These are phyloP conservation scores for Porphyrellus cyaneotinctus DNA, from an alignment of 768 basidiomycete species.

Conservation along the genomic window DNA sequence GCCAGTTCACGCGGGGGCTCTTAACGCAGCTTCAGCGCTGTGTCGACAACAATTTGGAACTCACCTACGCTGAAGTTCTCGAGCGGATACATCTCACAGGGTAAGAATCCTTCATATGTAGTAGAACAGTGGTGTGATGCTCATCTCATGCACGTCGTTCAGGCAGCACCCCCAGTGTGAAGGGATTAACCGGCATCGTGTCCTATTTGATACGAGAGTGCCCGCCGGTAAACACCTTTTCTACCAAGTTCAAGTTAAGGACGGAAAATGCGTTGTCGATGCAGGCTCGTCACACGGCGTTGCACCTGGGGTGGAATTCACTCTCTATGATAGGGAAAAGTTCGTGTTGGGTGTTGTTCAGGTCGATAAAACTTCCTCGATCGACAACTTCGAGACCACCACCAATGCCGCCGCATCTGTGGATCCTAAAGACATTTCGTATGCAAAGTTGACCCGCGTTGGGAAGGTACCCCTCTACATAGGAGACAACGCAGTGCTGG, in stretches of 20 bases:
- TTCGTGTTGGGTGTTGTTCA: background rate
- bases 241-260: background rate
- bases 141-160: background rate
- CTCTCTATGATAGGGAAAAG: slow-evolving; percentile 14
- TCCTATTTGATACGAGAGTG: slow-evolving; percentile 19
- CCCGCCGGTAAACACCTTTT: slow-evolving; percentile 7
- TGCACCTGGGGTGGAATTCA: slow-evolving; percentile 12
- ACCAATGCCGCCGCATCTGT: background rate
- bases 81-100: slow-evolving; percentile 9
- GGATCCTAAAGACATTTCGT: background rate
- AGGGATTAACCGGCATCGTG: slow-evolving; percentile 15
- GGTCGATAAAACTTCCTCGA: slow-evolving; percentile 6
- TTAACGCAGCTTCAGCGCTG: slow-evolving; percentile 8
- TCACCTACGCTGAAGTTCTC: slow-evolving; percentile 27
- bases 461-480: slow-evolving; percentile 3
- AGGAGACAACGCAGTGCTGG: background rate
- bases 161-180: slow-evolving; percentile 31
- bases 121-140: background rate
- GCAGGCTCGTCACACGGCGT: slow-evolving; percentile 31
- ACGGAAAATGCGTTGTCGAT: slow-evolving; percentile 13
- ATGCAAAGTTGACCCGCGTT: slow-evolving; percentile 1
- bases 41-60: background rate
- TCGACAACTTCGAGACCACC: slow-evolving; percentile 16
- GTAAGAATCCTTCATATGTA: background rate
- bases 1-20: slow-evolving; percentile 27